Base-by-base conservation (phyloP, 441 rosid genomes). In the Pelargonium cotyledonis region DNA sequence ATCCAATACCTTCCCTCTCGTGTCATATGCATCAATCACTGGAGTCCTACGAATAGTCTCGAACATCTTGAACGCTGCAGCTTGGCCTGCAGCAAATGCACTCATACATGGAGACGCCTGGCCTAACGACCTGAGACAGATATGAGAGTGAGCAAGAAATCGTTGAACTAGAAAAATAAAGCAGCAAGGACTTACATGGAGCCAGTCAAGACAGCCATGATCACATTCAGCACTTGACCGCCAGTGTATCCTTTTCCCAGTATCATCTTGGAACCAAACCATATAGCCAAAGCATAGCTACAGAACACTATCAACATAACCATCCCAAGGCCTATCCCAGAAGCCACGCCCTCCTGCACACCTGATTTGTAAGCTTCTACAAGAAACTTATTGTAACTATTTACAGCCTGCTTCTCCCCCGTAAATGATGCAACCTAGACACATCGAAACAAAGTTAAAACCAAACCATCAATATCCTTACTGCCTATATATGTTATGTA, bases 41-140 rank as follows among this genome's bases (percentile, higher is more conserved):
- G 87, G 90, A 65, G 71, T 74, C 63, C 91, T 69, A 29, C 84
- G 65, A 53, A 91, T 91, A 4, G 89, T 87, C 72, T 91, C 85
- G 40, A 87, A 89, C 91, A 91, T 91, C 83, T 91, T 89, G 67
- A 78, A 89, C 0, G 96, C 93, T 0, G 86, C 96, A 14, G 86
- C 89, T 76, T 81, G 85, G 57, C 93, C 93, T 2, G 88, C 75
- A n/a, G 86, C 87, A 75, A 87, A 90, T 16, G 89, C 80, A 65
- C 81, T 85, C 71, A 88, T 8, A 69, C 77, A 74, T 9, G 92
- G 97, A 35, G 88, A 83, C 55, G 95, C 84, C 73, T 91, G 92
- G 9, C 97, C 91, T 68, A 91, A 38, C 1, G 91, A 77, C 84
- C 91, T 88, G 43, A 61, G 67, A 23, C 44, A 26, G 1, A 5